Evolutionary conservation across 176 grass and related monocot species (phyloP).

Genomic region (Carex myosuroides): DNA sequence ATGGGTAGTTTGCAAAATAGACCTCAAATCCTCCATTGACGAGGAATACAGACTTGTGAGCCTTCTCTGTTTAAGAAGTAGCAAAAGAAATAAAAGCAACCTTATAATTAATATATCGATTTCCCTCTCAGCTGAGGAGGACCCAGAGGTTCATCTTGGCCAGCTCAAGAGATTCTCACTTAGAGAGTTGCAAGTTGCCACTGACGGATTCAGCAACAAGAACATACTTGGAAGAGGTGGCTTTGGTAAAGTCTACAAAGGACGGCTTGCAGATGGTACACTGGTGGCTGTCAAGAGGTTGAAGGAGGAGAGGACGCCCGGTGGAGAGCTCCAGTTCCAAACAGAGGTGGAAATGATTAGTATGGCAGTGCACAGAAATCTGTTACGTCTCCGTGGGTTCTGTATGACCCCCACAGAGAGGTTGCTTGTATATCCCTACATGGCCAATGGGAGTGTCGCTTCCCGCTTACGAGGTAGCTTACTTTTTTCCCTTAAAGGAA

Average conservation of each 20-base stretch:
- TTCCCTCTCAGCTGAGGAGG: constrained; percentile 63
- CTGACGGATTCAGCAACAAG: constrained; percentile 70
- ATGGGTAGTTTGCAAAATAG: neutral
- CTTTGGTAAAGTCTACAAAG: constrained; percentile 91
- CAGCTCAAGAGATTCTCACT: constrained; percentile 85
- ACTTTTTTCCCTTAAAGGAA: neutral
- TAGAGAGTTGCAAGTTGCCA: constrained; percentile 72
- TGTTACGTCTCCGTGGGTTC: constrained; percentile 69
- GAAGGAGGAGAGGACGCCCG: constrained; percentile 77
- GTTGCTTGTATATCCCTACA: constrained; percentile 84
- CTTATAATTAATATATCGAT: neutral
- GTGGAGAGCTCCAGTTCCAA: constrained; percentile 81
- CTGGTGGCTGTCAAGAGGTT: constrained; percentile 82
- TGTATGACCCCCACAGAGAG: constrained; percentile 91
- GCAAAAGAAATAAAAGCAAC: neutral
- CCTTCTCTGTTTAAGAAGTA: neutral
- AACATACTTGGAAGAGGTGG: constrained; percentile 85
- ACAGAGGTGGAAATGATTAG: constrained; percentile 92
- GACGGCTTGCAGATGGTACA: constrained; percentile 65
- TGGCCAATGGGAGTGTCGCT: constrained; percentile 84
- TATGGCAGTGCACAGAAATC: constrained; percentile 76
- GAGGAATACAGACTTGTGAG: neutral
- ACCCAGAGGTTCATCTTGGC: constrained; percentile 77
- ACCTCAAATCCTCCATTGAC: neutral
- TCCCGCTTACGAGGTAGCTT: constrained; percentile 63